Percentiles rank a stretch among this genome's conserved stretches.
These are phyloP conservation scores for Lanmaoa rubissima DNA, from an alignment of 768 basidiomycete species.

Conservation along the genomic window DNA sequence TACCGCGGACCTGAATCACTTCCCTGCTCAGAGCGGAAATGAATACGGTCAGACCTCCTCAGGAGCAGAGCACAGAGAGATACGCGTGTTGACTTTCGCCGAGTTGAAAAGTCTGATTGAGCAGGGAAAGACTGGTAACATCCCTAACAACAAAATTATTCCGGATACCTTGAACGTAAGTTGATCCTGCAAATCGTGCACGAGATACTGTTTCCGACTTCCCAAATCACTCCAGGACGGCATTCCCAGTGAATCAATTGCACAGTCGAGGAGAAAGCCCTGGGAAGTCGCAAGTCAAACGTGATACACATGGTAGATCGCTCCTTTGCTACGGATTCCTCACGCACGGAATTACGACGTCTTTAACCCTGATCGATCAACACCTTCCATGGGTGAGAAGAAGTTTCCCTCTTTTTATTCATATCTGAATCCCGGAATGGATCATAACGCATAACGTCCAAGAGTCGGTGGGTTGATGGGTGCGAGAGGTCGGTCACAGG, in stretches of 20 bases:
- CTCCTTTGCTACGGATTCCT: slow-evolving; percentile 1
- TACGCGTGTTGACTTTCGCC: slow-evolving; percentile 56
- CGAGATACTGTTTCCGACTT: not conserved
- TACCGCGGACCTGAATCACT: slow-evolving; percentile 11
- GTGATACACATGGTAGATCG: slow-evolving; percentile 20
- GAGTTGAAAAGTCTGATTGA: slow-evolving; percentile 72
- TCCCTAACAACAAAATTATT: slow-evolving; percentile 77
- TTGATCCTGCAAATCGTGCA: slow-evolving; percentile 3
- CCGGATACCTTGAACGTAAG: slow-evolving; percentile 65
- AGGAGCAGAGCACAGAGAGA: slow-evolving; percentile 27
- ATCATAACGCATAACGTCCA: slow-evolving; percentile 1
- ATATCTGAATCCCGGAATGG: slow-evolving; percentile 9
- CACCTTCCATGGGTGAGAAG: slow-evolving; percentile 13
- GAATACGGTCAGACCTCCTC: slow-evolving; percentile 8
- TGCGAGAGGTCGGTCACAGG: slow-evolving; percentile 3
- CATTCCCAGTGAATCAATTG: slow-evolving; percentile 54
- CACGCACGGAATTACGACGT: slow-evolving; percentile 17
- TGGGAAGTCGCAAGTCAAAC: slow-evolving; percentile 48
- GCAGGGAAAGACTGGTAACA: slow-evolving; percentile 65
- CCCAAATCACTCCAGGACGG: slow-evolving; percentile 41
- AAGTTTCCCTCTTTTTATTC: not conserved
- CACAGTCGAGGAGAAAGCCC: slow-evolving; percentile 57
- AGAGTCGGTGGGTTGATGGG: slow-evolving; percentile 2
- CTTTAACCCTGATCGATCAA: slow-evolving; percentile 4
- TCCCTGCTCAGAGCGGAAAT: slow-evolving; percentile 22